phyloP scores from a whole-genome alignment of 2,329 filamentous ascomycete species.

The Coccinonectria pachysandricola region DNA sequence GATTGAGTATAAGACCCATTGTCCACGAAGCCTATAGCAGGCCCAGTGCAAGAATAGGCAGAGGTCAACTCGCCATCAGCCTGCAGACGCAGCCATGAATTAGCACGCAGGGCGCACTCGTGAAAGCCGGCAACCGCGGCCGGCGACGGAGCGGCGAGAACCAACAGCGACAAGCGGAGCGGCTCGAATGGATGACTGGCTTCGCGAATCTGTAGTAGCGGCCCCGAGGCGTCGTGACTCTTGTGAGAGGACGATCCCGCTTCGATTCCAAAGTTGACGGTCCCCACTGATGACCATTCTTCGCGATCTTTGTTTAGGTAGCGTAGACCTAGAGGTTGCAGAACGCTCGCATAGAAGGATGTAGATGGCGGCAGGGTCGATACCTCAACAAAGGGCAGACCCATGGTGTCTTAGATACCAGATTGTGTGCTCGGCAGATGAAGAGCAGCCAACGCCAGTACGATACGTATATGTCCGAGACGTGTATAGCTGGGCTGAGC shows the following conservation, averaged over 20 bases:
- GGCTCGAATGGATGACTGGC: constrained; percentile 27
- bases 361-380: constrained; percentile 68
- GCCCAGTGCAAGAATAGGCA: constrained; percentile 8
- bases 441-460: too few relatives aligned
- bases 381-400: constrained; percentile 50
- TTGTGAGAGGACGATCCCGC: constrained; percentile 5
- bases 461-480: too few relatives aligned
- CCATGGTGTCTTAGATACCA: constrained; percentile 18
- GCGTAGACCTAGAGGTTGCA: constrained; percentile 67
- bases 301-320: constrained; percentile 32
- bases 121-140: constrained; percentile 63
- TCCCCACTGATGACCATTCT: constrained; percentile 24
- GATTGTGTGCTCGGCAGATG: too few relatives aligned
- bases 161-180: constrained; percentile 39
- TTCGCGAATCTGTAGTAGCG: constrained; percentile 37
- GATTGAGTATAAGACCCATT: constrained; percentile 25
- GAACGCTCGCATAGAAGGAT: constrained; percentile 72
- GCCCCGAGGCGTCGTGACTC: constrained; percentile 16
- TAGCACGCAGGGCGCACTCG: constrained; percentile 54
- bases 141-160: constrained; percentile 57
- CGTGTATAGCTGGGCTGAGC: too few relatives aligned
- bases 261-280: constrained; percentile 29
- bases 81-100: constrained; percentile 36
- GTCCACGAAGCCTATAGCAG: constrained; percentile 25
- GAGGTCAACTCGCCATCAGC: constrained; percentile 12